Evolutionary conservation across 2,329 filamentous ascomycete genomes (phyloP), one percentile per base, ranked within the genome.

Genomic region (Paraphoma sp.): DNA sequence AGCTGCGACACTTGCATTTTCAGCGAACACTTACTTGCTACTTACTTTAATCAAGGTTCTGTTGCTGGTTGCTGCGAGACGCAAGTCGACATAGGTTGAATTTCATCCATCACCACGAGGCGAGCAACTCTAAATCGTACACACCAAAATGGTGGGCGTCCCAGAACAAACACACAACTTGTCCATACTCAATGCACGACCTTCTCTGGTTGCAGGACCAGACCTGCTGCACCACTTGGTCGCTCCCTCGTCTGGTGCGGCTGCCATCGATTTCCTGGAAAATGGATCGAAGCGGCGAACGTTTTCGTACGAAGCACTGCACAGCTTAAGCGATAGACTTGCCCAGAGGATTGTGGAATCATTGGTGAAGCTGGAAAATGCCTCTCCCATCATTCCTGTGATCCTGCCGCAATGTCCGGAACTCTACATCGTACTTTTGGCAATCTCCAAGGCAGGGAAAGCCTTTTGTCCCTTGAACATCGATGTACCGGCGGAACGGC

Each of bases 391-490:
- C 36, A 82, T 97, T 38, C 93, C 93, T 0, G 79, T 97, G 2
- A 82, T 96, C 17, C 77, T 96, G 14, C 88, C 89, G 2, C 93
- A 97, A 76, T 90, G 86, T 12, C 86, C 89, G 9, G 83, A 88
- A 45, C 82, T 97, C 23, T 97, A 97, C 75, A 83, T 95, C 54
- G 83, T 91, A 1, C 84, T 91, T 59, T 76, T 97, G 44, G 92
- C 89, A 3, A 86, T 94, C 51, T 80, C 97, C 45, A 93, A 93
- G 74, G 87, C 88, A 11, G 93, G 93, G 6, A 91, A 86, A 36
- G 92, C 92, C 0, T 97, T 97, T 67, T 97, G 93, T 63, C 93
- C 93, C 0, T 79, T 97, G 53, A 89, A 89, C 58, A 82, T 91
- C 47, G 93, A 96, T 75, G 86, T 89, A 0, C 93, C 93, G 0